Percentiles rank a stretch among this genome's conserved stretches.
Evolutionary conservation across 805 yeast species (phyloP).

Genomic region (Debaryomyces prosopidis): DNA sequence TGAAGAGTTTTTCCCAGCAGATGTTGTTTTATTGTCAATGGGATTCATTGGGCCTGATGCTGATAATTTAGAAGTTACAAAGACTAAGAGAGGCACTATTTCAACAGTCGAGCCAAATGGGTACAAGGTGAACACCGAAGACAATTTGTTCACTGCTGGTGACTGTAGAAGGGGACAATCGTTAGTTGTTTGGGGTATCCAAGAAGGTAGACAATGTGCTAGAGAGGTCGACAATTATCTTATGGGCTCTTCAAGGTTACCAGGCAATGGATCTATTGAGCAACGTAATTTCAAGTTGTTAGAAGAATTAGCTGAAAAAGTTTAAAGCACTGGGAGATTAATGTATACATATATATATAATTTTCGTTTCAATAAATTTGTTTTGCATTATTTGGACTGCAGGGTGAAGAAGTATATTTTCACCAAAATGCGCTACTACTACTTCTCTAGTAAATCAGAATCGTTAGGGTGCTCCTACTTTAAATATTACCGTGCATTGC

Average conservation of each 20-base stretch:
- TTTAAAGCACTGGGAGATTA: constrained; percentile 20
- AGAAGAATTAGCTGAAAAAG: constrained; percentile 72
- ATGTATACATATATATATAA: too few relatives aligned
- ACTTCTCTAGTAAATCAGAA: too few relatives aligned
- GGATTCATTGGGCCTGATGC: constrained; percentile 97
- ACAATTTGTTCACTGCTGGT: constrained; percentile 90
- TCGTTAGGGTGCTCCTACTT: too few relatives aligned
- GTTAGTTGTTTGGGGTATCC: constrained; percentile 98
- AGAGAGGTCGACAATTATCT: constrained; percentile 82
- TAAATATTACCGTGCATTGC: too few relatives aligned
- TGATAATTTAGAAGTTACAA: constrained; percentile 63
- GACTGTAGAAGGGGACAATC: constrained; percentile 99
- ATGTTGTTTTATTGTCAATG: constrained; percentile 90
- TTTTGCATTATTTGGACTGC: neutral
- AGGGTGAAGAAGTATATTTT: too few relatives aligned
- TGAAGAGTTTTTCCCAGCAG: constrained; percentile 94
- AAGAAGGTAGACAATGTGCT: constrained; percentile 99
- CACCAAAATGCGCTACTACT: too few relatives aligned
- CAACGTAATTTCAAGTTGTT: constrained; percentile 77
- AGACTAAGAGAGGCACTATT: constrained; percentile 85
- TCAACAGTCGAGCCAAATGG: constrained; percentile 58
- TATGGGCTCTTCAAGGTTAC: constrained; percentile 78
- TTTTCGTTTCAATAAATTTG: neutral
- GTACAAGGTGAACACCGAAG: constrained; percentile 63
- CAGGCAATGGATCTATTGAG: constrained; percentile 92